These are phyloP conservation scores for Pseudogymnoascus sp. DNA, from an alignment of 2,329 filamentous ascomycete genomes.

Conservation along the genomic window DNA sequence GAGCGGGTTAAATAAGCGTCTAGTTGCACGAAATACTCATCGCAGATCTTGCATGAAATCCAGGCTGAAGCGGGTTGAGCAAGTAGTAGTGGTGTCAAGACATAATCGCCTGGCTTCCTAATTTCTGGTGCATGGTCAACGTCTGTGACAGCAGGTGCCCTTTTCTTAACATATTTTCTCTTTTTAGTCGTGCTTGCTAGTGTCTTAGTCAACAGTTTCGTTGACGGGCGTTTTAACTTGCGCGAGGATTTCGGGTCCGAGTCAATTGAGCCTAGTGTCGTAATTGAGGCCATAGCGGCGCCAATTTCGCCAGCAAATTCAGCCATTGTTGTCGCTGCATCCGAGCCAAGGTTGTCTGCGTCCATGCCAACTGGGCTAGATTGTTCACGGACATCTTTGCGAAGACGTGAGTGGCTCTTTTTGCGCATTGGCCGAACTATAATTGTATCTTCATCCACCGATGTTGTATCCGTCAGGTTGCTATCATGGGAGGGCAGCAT, in stretches of 20 bases:
- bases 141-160: slow-evolving; percentile 15
- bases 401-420: background rate
- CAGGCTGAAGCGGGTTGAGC: slow-evolving; percentile 69
- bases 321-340: background rate
- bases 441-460: slow-evolving; percentile 29
- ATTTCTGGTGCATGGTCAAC: slow-evolving; percentile 22
- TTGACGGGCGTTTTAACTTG: slow-evolving; percentile 9
- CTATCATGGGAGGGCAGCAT: slow-evolving; percentile 14
- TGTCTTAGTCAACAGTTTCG: slow-evolving; percentile 14
- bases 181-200: slow-evolving; percentile 15
- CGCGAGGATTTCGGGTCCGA: background rate
- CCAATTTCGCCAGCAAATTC: slow-evolving; percentile 1
- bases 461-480: slow-evolving; percentile 27
- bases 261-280: background rate
- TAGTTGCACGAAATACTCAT: slow-evolving; percentile 73
- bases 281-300: background rate
- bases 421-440: slow-evolving; percentile 17
- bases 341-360: background rate
- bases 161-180: slow-evolving; percentile 17
- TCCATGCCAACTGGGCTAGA: background rate
- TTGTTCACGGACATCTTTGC: background rate
- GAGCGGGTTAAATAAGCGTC: slow-evolving; percentile 81
- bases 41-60: slow-evolving; percentile 84
- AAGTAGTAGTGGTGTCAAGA: slow-evolving; percentile 68
- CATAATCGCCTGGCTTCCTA: slow-evolving; percentile 70